Evolutionary conservation across 148 eudicot species (phyloP), one percentile per base, ranked within the genome.

Genomic region (Heliamphora exappendiculata): DNA sequence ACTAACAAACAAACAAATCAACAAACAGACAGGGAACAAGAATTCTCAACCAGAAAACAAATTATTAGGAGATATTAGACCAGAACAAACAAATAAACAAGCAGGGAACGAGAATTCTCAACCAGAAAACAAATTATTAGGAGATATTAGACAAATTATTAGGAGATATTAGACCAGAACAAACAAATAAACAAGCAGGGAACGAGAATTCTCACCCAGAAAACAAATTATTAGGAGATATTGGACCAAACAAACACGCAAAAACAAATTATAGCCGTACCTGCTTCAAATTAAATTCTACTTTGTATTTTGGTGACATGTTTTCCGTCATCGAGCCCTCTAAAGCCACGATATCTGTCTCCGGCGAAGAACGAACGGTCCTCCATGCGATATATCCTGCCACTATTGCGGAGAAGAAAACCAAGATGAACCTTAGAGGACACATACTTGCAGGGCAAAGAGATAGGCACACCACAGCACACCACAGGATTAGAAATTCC

Each of bases 301-400:
- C 78, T 41, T 81, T 63, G 64, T 82, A 82, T 58, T 71, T 67
- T 11, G 76, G 37, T 24, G 83, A 74, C 24, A 51, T 59, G 24
- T 82, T 81, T 36, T 82, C 82, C 3, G 28, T 67, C 0, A 71
- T 6, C 19, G 75, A 70, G 57, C 76, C 84, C 41, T 82, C 87
- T 54, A 86, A 62, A 39, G 68, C 17, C 26, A 20, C 55, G 36
- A 47, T 10, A 29, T 68, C 74, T 5, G 78, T n/a, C 36, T 71
- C 78, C 19, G 83, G 70, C 20, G 84, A 64, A 42, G 93, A 82
- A 8, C 82, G 70, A 16, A 83, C 78, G 28, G 88, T 79, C 79
- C 78, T 89, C 93, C 91, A 89, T 1, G 93, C 93, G 34, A 88
- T 83, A 70, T 85, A 89, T 1, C 87, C 96, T 1, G 96, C 96